A percentile compares a stretch with the other conserved stretches of the same genome.
These are phyloP conservation scores for Neofusicoccum kwambonambiense DNA, from an alignment of 2,329 filamentous ascomycete species.

Conservation along the genomic window DNA sequence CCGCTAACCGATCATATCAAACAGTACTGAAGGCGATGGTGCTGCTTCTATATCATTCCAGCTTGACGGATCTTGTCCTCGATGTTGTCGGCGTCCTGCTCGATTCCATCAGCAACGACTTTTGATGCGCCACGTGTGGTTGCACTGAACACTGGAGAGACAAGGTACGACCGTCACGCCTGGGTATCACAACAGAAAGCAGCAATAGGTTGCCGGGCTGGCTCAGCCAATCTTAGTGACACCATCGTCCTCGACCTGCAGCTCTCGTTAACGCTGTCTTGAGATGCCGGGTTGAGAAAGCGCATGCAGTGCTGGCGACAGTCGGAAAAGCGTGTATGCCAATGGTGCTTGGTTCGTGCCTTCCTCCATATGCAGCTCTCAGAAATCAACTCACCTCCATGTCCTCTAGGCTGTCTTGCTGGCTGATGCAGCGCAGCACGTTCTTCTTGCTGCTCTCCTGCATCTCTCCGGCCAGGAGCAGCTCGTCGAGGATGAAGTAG, in stretches of 20 bases:
- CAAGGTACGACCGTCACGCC: conserved; percentile 10
- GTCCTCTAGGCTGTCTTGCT: conserved; percentile 96
- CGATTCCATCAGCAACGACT: conserved; percentile 1
- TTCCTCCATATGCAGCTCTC: background rate
- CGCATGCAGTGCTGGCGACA: conserved; percentile 12
- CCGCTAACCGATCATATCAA: background rate
- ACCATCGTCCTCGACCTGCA: conserved; percentile 41
- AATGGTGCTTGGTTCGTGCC: background rate
- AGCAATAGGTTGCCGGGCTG: background rate
- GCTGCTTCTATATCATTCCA: conserved; percentile 5
- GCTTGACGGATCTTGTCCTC: conserved; percentile 8
- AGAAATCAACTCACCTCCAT: conserved; percentile 80
- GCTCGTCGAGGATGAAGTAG: conserved; percentile 97
- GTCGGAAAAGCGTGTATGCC: conserved; percentile 1
- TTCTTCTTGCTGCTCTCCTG: conserved; percentile 99
- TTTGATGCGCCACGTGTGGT: background rate
- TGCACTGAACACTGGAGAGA: background rate
- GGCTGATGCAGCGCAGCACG: conserved; percentile 89
- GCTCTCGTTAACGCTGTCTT: conserved; percentile 3
- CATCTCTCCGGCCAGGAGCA: conserved; percentile 91
- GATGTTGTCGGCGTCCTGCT: conserved; percentile 6
- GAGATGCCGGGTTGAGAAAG: background rate
- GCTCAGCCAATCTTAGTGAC: conserved; percentile 28
- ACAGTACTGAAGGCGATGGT: background rate
- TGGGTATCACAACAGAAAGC: background rate